Percentiles rank a stretch among this genome's conserved stretches.
Conservation (phyloP, 805 yeast genomes). For the Candida ortonii region DNA sequence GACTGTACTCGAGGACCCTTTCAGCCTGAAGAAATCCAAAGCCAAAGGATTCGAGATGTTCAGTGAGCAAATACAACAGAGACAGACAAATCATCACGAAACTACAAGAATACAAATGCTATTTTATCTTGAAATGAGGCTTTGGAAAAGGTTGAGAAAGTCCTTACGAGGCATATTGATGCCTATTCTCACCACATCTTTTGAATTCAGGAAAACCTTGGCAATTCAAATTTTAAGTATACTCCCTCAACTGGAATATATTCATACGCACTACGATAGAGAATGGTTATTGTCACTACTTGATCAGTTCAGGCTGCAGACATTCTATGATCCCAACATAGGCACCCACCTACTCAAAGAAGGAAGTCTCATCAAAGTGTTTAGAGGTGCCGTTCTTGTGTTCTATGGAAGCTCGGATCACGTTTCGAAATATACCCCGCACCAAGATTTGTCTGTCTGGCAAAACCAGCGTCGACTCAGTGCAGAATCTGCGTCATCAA, state of each 20-base stretch:
- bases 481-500: slow-evolving; percentile 15
- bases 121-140: slow-evolving; percentile 57
- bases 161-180: slow-evolving; percentile 47
- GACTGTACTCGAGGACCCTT: slow-evolving; percentile 26
- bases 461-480: slow-evolving; percentile 9
- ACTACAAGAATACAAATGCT: slow-evolving; percentile 56
- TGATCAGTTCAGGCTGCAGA: slow-evolving; percentile 31
- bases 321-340: slow-evolving; percentile 31
- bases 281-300: slow-evolving; percentile 42
- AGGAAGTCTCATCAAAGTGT: slow-evolving; percentile 40
- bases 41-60: slow-evolving; percentile 13
- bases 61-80: too few relatives aligned
- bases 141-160: slow-evolving; percentile 50
- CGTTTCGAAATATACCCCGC: slow-evolving; percentile 12
- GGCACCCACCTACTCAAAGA: slow-evolving; percentile 40
- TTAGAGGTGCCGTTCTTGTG: slow-evolving; percentile 33
- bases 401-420: slow-evolving; percentile 7
- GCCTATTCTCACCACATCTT: slow-evolving; percentile 54
- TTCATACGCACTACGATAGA: slow-evolving; percentile 45
- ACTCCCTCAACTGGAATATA: slow-evolving; percentile 48
- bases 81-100: slow-evolving; percentile 1
- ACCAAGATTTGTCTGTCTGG: slow-evolving; percentile 11
- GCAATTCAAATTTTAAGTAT: slow-evolving; percentile 53
- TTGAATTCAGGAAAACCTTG: slow-evolving; percentile 44
- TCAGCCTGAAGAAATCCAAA: slow-evolving; percentile 25